Evolutionary conservation across 2,329 filamentous ascomycete genomes (phyloP).

Genomic region (Neonectria neomacrospora): DNA sequence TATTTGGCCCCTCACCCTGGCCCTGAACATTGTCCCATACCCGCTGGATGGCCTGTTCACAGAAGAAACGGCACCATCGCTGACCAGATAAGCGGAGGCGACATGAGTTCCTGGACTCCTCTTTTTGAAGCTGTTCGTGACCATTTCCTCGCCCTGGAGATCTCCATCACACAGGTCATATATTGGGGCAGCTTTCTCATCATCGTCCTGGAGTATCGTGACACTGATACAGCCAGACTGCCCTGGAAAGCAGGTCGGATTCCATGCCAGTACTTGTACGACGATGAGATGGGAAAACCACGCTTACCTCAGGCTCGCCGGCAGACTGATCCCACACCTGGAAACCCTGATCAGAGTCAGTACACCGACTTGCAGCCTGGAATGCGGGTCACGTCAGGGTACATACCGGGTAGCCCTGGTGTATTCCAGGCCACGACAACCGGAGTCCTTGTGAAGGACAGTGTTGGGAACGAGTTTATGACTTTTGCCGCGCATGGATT

Average conservation of each 20-base stretch:
- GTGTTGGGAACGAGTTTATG: constrained; percentile 4
- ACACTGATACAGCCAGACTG: background rate
- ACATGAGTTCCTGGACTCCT: background rate
- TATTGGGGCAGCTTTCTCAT: constrained; percentile 6
- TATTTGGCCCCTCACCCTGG: background rate
- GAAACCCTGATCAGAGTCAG: constrained; percentile 8
- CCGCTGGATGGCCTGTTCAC: background rate
- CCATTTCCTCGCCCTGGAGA: constrained; percentile 3
- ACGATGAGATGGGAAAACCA: constrained; percentile 14
- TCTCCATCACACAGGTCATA: constrained; percentile 12
- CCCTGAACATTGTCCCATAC: background rate
- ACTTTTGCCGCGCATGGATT: constrained; percentile 7
- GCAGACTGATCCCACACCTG: background rate
- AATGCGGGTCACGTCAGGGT: background rate
- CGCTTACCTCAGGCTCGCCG: background rate
- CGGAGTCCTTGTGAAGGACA: constrained; percentile 5
- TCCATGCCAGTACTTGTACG: background rate
- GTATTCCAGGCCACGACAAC: constrained; percentile 7
- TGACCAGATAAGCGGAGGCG: background rate
- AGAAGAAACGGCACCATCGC: constrained; percentile 13
- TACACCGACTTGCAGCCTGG: constrained; percentile 1
- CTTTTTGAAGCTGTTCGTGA: constrained; percentile 6
- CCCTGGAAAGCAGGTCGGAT: background rate
- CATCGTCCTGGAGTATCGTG: constrained; percentile 9
- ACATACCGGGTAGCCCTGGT: background rate